A percentile compares a stretch with the other conserved stretches of the same genome.
Evolutionary conservation across 108 stramenopile species (phyloP).

Genomic region (Skeletonema tropicum): DNA sequence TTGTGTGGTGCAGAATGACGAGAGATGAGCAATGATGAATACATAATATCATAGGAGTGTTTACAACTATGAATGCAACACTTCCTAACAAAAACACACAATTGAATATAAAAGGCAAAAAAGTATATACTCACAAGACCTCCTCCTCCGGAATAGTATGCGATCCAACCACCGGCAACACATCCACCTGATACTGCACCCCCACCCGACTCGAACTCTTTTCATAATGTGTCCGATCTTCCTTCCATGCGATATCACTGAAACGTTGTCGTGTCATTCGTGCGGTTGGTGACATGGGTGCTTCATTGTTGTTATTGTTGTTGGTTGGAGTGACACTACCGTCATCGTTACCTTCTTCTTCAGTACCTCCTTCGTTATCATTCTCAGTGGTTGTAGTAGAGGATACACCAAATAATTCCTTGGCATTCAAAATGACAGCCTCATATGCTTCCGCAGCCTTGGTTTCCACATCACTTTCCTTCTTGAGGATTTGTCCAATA

Average conservation of each 20-base stretch:
- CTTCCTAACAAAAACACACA: neutral
- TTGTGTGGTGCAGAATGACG: neutral
- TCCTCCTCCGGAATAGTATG: conserved; percentile 17
- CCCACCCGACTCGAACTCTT: conserved; percentile 69
- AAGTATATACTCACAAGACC: conserved; percentile 23
- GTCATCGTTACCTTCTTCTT: too few relatives aligned
- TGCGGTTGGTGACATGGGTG: neutral
- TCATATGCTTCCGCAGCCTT: conserved; percentile 49
- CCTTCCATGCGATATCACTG: conserved; percentile 69
- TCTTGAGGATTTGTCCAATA: conserved; percentile 49
- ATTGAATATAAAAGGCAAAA: too few relatives aligned
- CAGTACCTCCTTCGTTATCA: neutral
- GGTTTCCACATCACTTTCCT: conserved; percentile 37
- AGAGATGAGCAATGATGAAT: neutral
- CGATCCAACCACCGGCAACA: conserved; percentile 52
- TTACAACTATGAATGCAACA: too few relatives aligned
- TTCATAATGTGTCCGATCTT: conserved; percentile 59
- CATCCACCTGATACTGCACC: conserved; percentile 58
- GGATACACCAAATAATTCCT: conserved; percentile 8
- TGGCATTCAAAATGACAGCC: conserved; percentile 13
- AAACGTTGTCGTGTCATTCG: conserved; percentile 17
- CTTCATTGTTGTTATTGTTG: neutral
- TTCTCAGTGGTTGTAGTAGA: neutral
- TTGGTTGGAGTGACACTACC: neutral
- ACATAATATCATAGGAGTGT: neutral